A percentile compares a stretch with the other conserved stretches of the same genome.
These are phyloP conservation scores for Talaromyces funiculosus DNA, from an alignment of 2,329 filamentous ascomycete genomes.

Conservation along the genomic window DNA sequence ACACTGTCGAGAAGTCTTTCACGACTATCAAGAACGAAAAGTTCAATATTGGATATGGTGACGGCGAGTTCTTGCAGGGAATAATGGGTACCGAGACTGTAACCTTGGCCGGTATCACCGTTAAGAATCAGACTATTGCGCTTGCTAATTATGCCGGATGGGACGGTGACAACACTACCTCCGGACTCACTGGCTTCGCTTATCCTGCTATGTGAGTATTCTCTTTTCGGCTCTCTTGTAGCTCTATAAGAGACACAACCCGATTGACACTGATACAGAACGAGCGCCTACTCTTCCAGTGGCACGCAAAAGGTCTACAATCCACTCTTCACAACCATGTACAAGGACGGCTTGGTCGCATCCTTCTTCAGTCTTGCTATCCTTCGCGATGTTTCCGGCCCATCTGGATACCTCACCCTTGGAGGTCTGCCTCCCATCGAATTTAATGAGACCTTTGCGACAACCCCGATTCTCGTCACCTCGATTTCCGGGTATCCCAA, in stretches of 20 bases:
- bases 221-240: neutral
- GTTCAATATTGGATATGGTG: constrained; percentile 23
- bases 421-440: constrained; percentile 46
- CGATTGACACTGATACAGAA: neutral
- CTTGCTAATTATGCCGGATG: constrained; percentile 41
- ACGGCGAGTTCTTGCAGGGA: constrained; percentile 20
- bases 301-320: constrained; percentile 36
- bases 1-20: constrained; percentile 17
- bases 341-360: constrained; percentile 37
- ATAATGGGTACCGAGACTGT: constrained; percentile 22
- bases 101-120: constrained; percentile 40
- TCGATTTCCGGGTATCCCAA: constrained; percentile 14
- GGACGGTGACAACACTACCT: constrained; percentile 42
- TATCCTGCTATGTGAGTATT: constrained; percentile 39
- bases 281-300: constrained; percentile 20
- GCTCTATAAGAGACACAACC: neutral
- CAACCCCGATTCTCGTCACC: constrained; percentile 20
- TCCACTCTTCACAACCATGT: constrained; percentile 49
- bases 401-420: constrained; percentile 42
- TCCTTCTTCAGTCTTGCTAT: constrained; percentile 49
- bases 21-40: constrained; percentile 16
- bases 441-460: constrained; percentile 28
- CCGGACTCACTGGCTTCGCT: constrained; percentile 48
- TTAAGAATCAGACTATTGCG: constrained; percentile 42
- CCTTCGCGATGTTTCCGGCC: constrained; percentile 23